phyloP scores from a whole-genome alignment of 257 asterid genomes.

The Ajuga chamaepitys region DNA sequence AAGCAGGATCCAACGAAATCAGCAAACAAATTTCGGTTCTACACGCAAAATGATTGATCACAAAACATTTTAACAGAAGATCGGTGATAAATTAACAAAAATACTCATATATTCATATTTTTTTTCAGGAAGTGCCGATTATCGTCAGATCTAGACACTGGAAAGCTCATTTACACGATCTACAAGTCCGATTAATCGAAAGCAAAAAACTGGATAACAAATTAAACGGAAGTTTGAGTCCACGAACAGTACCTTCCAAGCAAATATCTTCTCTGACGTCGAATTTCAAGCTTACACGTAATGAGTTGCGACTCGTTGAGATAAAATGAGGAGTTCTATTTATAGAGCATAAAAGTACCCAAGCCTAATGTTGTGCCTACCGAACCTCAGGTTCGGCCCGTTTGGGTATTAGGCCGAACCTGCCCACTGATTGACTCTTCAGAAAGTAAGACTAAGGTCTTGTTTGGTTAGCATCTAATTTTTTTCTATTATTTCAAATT shows the following conservation, averaged over 20 bases:
- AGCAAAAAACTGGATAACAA: neutral
- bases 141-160: constrained; percentile 17
- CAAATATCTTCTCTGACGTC: constrained; percentile 13
- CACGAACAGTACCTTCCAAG: constrained; percentile 19
- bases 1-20: neutral
- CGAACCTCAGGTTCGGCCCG: constrained; percentile 23
- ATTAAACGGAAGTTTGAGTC: neutral
- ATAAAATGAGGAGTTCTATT: neutral
- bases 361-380: constrained; percentile 4
- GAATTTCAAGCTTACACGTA: constrained; percentile 12
- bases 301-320: neutral
- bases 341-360: constrained; percentile 15
- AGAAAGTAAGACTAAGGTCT: constrained; percentile 2
- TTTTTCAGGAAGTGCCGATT: neutral
- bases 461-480: constrained; percentile 18
- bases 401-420: constrained; percentile 19
- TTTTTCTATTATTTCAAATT: neutral
- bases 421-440: constrained; percentile 27
- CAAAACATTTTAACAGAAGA: neutral
- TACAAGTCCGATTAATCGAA: neutral
- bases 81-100: neutral
- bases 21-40: neutral
- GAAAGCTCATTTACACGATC: neutral
- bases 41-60: neutral
- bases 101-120: neutral